Conservation (phyloP, 768 basidiomycete genomes). For the Boletales sp. region DNA sequence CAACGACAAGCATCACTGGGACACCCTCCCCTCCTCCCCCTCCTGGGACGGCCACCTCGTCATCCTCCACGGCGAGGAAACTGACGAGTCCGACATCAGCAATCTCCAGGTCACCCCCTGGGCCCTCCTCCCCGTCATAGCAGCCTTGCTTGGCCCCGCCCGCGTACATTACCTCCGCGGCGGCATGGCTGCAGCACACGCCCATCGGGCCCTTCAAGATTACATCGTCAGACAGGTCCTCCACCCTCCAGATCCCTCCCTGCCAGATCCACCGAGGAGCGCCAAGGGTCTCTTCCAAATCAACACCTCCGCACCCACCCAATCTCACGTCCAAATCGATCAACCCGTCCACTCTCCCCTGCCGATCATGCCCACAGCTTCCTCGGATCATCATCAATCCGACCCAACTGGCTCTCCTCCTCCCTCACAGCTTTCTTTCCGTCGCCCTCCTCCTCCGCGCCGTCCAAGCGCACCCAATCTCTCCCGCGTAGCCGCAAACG, state of each 20-base stretch:
- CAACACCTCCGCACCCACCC: constrained; percentile 52
- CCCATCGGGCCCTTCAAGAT: constrained; percentile 52
- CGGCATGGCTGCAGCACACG: constrained; percentile 61
- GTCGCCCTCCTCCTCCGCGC: constrained; percentile 46
- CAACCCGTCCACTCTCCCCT: constrained; percentile 47
- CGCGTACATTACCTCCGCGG: constrained; percentile 68
- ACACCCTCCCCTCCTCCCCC: constrained; percentile 42
- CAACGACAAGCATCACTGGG: constrained; percentile 69
- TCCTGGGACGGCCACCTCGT: constrained; percentile 70
- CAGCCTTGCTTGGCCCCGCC: constrained; percentile 53
- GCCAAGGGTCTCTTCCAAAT: constrained; percentile 63
- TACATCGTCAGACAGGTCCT: constrained; percentile 37
- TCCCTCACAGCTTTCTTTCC: constrained; percentile 59
- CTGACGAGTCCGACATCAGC: constrained; percentile 61
- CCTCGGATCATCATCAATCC: constrained; percentile 30
- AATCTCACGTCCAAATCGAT: constrained; percentile 60
- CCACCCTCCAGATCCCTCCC: constrained; percentile 12
- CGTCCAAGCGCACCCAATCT: constrained; percentile 65
- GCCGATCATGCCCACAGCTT: constrained; percentile 52
- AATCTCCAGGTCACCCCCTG: constrained; percentile 60
- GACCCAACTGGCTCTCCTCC: constrained; percentile 62
- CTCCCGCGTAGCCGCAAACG: constrained; percentile 58
- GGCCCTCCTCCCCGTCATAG: constrained; percentile 63
- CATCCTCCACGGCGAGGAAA: constrained; percentile 75
- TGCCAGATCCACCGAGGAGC: constrained; percentile 22